Conservation (phyloP, 2,329 filamentous ascomycete species). For the Leptographium wingfieldii region DNA sequence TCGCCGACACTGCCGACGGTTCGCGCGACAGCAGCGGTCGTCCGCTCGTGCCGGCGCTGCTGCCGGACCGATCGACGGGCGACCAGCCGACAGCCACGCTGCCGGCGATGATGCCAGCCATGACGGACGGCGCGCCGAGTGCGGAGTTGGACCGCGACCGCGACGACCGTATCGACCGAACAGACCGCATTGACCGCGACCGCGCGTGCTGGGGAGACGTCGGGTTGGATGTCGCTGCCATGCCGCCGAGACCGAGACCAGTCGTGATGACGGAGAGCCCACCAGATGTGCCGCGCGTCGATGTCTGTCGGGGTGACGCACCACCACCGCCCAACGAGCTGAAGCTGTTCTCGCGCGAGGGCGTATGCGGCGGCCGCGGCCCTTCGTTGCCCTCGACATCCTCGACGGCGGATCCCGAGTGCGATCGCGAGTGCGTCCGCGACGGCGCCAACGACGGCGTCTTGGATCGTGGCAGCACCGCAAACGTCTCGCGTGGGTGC, state of each 20-base stretch:
- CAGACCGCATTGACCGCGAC: conserved; percentile 31
- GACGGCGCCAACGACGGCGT: conserved; percentile 51
- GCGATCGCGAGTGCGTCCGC: conserved; percentile 43
- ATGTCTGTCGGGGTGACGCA: neutral
- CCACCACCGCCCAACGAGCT: conserved; percentile 15
- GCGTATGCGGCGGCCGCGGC: conserved; percentile 39
- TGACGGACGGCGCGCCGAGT: conserved; percentile 61
- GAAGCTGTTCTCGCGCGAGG: conserved; percentile 43
- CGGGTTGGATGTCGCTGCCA: conserved; percentile 19
- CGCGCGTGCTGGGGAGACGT: conserved; percentile 42
- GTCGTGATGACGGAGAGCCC: neutral
- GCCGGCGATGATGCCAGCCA: conserved; percentile 73
- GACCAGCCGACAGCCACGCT: conserved; percentile 68
- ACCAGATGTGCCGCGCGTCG: neutral
- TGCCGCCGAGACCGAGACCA: neutral
- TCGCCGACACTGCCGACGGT: neutral
- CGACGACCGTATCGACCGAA: conserved; percentile 30
- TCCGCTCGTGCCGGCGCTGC: conserved; percentile 18
- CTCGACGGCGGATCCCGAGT: neutral
- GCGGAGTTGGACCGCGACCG: conserved; percentile 57
- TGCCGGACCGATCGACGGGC: conserved; percentile 42
- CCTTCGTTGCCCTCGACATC: neutral
- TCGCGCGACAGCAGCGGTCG: neutral
- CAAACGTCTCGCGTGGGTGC: conserved; percentile 60
- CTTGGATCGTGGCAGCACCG: conserved; percentile 48